Evolutionary conservation across 331 rosid species (phyloP).

Genomic region (Malus hybrid): DNA sequence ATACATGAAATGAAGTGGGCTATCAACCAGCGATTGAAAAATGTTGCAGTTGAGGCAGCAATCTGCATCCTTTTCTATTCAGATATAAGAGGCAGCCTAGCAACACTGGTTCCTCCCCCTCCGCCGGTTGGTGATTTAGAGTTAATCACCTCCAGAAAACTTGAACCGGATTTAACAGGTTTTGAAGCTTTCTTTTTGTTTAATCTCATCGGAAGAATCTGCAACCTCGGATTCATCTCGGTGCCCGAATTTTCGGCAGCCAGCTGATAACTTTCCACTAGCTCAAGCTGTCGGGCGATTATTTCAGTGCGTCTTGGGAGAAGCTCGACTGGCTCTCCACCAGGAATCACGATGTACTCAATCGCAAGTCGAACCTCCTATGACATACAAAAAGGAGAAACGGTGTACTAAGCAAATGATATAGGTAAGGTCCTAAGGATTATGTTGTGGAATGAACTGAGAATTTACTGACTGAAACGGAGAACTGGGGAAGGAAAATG

Average conservation of each 20-base stretch:
- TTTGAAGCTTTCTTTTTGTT: constrained; percentile 30
- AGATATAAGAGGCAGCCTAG: constrained; percentile 75
- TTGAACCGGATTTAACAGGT: constrained; percentile 34
- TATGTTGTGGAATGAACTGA: background rate
- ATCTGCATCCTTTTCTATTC: constrained; percentile 9
- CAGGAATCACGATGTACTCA: constrained; percentile 96
- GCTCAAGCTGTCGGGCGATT: constrained; percentile 85
- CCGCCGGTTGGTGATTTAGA: constrained; percentile 26
- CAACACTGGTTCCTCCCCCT: constrained; percentile 38
- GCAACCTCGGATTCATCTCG: constrained; percentile 86
- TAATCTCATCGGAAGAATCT: constrained; percentile 79
- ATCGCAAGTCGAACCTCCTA: constrained; percentile 99
- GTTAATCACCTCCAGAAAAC: constrained; percentile 27
- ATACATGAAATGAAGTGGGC: constrained; percentile 23
- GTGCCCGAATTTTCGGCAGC: constrained; percentile 92
- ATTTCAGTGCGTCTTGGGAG: constrained; percentile 92
- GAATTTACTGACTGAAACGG: background rate
- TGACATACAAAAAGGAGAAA: constrained; percentile 5
- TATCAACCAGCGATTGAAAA: constrained; percentile 25
- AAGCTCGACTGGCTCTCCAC: constrained; percentile 98
- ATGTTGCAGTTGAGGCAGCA: constrained; percentile 22
- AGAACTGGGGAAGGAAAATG: constrained; percentile 12
- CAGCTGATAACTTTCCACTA: constrained; percentile 80
- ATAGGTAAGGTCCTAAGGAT: background rate
- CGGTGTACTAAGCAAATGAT: background rate